phyloP scores from a whole-genome alignment of 148 eudicot species.

The Arbutus unedo region DNA sequence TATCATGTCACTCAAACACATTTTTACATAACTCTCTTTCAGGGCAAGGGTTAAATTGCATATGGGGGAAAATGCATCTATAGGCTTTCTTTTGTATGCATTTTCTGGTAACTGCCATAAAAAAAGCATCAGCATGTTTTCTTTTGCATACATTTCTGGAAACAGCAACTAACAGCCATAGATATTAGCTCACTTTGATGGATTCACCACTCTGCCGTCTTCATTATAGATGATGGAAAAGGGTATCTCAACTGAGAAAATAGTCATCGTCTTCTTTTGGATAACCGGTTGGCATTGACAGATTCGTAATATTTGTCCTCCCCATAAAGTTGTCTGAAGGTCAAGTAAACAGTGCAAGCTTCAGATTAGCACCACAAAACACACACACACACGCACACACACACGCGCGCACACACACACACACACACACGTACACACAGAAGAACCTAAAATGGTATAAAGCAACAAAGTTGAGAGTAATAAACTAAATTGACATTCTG shows the following conservation, averaged over 20 bases:
- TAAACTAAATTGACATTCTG: neutral
- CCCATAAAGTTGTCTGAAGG: slow-evolving; percentile 50
- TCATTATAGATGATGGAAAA: neutral
- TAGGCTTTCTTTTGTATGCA: neutral
- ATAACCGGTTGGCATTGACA: slow-evolving; percentile 23
- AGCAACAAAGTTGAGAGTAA: neutral
- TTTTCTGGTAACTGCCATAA: too few relatives aligned
- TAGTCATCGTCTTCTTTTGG: slow-evolving; percentile 19
- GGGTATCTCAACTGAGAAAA: neutral
- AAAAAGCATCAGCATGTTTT: too few relatives aligned
- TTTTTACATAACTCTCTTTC: neutral
- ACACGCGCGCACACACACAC: neutral
- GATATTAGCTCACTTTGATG: neutral
- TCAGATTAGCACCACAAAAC: slow-evolving; percentile 4
- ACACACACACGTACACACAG: neutral
- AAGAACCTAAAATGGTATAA: neutral
- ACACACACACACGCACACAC: neutral
- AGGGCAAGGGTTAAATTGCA: neutral
- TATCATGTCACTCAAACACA: too few relatives aligned
- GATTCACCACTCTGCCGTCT: neutral
- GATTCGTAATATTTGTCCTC: slow-evolving; percentile 42
- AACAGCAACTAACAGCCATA: neutral
- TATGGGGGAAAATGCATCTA: neutral
- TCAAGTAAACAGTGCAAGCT: slow-evolving; percentile 14
- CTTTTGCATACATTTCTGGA: neutral